Conservation (phyloP, 495 filamentous ascomycete species). For the Neurospora cerealis region DNA sequence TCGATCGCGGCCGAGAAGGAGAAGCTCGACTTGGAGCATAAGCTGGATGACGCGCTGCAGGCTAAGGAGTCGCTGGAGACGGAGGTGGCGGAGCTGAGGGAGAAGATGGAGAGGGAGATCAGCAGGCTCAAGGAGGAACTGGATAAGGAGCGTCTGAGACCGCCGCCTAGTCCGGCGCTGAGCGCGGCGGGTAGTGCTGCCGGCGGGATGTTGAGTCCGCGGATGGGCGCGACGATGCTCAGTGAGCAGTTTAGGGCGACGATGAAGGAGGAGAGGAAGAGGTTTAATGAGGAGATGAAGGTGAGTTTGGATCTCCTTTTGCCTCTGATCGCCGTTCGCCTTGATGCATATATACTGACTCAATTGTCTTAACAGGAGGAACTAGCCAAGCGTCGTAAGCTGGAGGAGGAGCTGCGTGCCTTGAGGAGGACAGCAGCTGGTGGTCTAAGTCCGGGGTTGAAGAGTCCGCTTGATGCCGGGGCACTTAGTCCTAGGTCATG, state of each 20-base stretch:
- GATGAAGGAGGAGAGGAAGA: constrained; percentile 42
- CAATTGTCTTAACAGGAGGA: no score
- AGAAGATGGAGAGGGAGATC: constrained; percentile 26
- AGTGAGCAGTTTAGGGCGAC: constrained; percentile 31
- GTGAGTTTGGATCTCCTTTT: no score
- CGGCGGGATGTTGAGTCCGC: background rate
- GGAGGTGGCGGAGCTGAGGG: constrained; percentile 23
- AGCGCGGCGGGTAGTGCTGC: constrained; percentile 1
- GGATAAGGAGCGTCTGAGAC: constrained; percentile 33
- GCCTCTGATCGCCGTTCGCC: no score
- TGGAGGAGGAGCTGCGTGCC: constrained; percentile 35
- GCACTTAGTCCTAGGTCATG: constrained; percentile 10
- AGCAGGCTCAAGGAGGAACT: constrained; percentile 32
- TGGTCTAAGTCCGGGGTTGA: constrained; percentile 8
- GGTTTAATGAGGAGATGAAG: constrained; percentile 40
- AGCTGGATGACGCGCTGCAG: constrained; percentile 29
- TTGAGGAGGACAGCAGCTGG: constrained; percentile 17
- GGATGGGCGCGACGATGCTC: constrained; percentile 24
- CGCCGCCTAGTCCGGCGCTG: constrained; percentile 5
- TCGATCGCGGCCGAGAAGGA: constrained; percentile 84
- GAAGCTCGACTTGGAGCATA: constrained; percentile 59
- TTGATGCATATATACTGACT: no score
- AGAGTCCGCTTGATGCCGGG: constrained; percentile 19
- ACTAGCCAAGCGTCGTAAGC: constrained; percentile 32
- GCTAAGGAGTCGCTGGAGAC: constrained; percentile 24